A percentile compares a stretch with the other conserved stretches of the same genome.
These are phyloP conservation scores for Kuraishia piskuri DNA, from an alignment of 805 yeast species.

Conservation along the genomic window DNA sequence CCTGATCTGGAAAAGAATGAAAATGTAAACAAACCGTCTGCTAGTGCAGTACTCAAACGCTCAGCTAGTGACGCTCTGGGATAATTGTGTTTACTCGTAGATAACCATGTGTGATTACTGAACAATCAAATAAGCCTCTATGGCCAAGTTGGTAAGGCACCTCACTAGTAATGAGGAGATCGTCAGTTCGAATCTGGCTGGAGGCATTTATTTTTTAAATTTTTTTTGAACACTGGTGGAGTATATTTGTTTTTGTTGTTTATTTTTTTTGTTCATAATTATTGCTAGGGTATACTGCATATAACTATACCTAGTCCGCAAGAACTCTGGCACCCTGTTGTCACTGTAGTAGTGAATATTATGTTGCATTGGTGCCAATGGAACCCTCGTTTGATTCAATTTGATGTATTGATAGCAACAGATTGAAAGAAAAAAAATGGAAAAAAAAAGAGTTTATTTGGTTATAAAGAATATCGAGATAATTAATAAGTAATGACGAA, in stretches of 20 bases:
- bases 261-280: too few relatives aligned
- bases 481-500: neutral
- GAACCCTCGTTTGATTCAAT: neutral
- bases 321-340: too few relatives aligned
- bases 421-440: neutral
- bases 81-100: too few relatives aligned
- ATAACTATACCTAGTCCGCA: too few relatives aligned
- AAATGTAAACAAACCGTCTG: neutral
- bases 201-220: slow-evolving; percentile 15
- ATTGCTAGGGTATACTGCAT: too few relatives aligned
- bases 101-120: neutral
- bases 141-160: slow-evolving; percentile 28
- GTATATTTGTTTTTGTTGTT: too few relatives aligned
- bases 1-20: neutral
- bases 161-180: slow-evolving; percentile 27
- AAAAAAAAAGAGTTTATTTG: neutral
- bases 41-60: neutral
- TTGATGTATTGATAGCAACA: neutral
- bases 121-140: slow-evolving; percentile 13
- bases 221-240: too few relatives aligned
- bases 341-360: too few relatives aligned
- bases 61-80: too few relatives aligned
- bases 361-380: too few relatives aligned
- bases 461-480: neutral
- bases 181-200: slow-evolving; percentile 27